phyloP scores from a whole-genome alignment of 108 stramenopile species.

The Discostella pseudostelligera region DNA sequence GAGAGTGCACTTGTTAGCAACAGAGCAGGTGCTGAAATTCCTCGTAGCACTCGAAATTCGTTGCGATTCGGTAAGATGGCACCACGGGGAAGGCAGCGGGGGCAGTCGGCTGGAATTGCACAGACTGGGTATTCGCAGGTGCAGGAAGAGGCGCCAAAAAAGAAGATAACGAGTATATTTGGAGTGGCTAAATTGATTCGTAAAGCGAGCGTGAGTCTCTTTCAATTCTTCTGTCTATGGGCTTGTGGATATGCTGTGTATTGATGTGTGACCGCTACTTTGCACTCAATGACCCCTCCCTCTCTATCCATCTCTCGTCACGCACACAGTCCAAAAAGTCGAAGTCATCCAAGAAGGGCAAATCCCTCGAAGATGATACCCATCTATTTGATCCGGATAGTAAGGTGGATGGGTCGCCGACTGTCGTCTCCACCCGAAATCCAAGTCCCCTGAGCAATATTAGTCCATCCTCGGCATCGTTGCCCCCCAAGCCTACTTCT shows the following conservation, averaged over 20 bases:
- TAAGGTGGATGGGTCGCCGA: too few species aligned
- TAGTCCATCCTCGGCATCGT: neutral
- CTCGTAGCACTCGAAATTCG: slow-evolving; percentile 2
- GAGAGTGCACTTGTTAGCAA: neutral
- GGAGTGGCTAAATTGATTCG: slow-evolving; percentile 37
- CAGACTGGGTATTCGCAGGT: neutral
- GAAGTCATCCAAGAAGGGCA: slow-evolving; percentile 25
- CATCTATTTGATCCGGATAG: slow-evolving; percentile 15
- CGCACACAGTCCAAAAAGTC: slow-evolving; percentile 20
- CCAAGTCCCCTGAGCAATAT: slow-evolving; percentile 3
- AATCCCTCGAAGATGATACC: slow-evolving; percentile 14
- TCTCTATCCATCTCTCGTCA: neutral
- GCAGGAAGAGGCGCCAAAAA: slow-evolving; percentile 5
- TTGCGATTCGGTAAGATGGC: slow-evolving; percentile 9
- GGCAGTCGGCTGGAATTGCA: neutral
- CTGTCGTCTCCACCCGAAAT: neutral
- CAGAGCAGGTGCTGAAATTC: neutral
- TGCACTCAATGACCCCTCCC: too few species aligned
- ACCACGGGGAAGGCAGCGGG: neutral
- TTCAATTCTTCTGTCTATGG: neutral
- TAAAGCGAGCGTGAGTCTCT: slow-evolving; percentile 36
- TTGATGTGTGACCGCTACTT: too few species aligned
- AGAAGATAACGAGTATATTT: slow-evolving; percentile 33
- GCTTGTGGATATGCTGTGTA: neutral
- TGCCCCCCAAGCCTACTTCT: neutral